phyloP scores from a whole-genome alignment of 2,329 filamentous ascomycete species.

The Ophiosphaerella narmari region DNA sequence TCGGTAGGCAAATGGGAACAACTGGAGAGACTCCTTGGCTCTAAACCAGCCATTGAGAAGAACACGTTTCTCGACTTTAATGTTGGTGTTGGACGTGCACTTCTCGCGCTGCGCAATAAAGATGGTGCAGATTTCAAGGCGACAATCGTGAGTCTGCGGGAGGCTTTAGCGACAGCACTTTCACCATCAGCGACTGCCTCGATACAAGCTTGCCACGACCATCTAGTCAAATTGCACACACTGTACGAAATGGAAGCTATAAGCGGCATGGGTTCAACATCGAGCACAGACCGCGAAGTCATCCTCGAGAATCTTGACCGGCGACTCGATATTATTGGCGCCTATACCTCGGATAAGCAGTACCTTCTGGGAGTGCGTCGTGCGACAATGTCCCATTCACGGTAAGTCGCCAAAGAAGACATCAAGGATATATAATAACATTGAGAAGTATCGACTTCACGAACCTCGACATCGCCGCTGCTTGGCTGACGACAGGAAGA shows the following conservation, averaged over 20 bases:
- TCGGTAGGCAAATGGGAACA: constrained; percentile 80
- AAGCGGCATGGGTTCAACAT: constrained; percentile 51
- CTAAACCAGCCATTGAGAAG: constrained; percentile 49
- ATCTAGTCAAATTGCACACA: constrained; percentile 84
- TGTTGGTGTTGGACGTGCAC: constrained; percentile 72
- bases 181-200: constrained; percentile 79
- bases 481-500: constrained; percentile 84
- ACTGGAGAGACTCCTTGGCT: constrained; percentile 64
- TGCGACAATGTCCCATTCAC: constrained; percentile 81
- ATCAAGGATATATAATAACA: constrained; percentile 12
- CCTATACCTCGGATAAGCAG: constrained; percentile 90
- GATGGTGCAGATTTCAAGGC: constrained; percentile 58
- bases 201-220: constrained; percentile 80
- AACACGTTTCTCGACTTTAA: constrained; percentile 71
- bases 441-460: constrained; percentile 60
- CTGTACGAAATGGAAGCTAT: constrained; percentile 86
- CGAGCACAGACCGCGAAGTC: constrained; percentile 35
- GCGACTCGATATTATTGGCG: constrained; percentile 86
- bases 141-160: constrained; percentile 68
- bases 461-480: constrained; percentile 74
- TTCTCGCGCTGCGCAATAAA: constrained; percentile 63
- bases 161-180: constrained; percentile 72
- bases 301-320: constrained; percentile 65
- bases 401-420: constrained; percentile 53
- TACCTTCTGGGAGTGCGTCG: constrained; percentile 85